Evolutionary conservation across 1,284 basidiomycete genomes (phyloP).

Genomic region (Malassezia nana): DNA sequence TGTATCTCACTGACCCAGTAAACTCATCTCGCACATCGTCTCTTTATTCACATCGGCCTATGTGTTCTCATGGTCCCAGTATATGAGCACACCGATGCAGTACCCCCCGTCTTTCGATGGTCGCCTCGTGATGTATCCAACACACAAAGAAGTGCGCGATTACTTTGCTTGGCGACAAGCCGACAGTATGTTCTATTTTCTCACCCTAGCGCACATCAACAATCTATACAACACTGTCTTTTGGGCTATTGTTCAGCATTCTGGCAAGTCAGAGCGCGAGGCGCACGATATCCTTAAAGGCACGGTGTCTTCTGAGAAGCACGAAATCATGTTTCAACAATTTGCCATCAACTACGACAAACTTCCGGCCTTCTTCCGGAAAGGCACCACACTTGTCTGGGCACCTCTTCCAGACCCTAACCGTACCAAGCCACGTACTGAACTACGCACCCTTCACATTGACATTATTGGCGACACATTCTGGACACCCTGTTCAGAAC

Average conservation of each 20-base stretch:
- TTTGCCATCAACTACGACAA: slow-evolving; percentile 83
- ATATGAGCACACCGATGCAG: slow-evolving; percentile 60
- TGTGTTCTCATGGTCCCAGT: slow-evolving; percentile 71
- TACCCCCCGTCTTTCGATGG: slow-evolving; percentile 90
- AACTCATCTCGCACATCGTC: slow-evolving; percentile 76
- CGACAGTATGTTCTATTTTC: slow-evolving; percentile 61
- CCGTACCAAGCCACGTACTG: slow-evolving; percentile 11
- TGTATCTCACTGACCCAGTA: slow-evolving; percentile 51
- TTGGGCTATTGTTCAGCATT: slow-evolving; percentile 80
- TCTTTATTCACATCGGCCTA: slow-evolving; percentile 89
- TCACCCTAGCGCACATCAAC: slow-evolving; percentile 75
- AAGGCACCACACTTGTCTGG: slow-evolving; percentile 75
- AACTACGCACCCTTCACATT: slow-evolving; percentile 40
- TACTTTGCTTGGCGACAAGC: slow-evolving; percentile 94
- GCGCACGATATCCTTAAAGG: slow-evolving; percentile 68
- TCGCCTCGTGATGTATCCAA: slow-evolving; percentile 68
- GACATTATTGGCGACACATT: slow-evolving; percentile 43
- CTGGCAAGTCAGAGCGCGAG: slow-evolving; percentile 63
- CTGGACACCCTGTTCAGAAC: slow-evolving; percentile 19
- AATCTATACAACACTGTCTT: slow-evolving; percentile 94
- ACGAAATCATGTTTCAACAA: slow-evolving; percentile 73
- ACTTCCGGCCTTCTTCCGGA: slow-evolving; percentile 64
- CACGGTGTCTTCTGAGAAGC: slow-evolving; percentile 74
- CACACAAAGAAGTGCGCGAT: slow-evolving; percentile 63
- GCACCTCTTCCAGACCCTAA: slow-evolving; percentile 18